Evolutionary conservation across 352 stramenopile species (phyloP).

Genomic region (Pythium brachiatum): DNA sequence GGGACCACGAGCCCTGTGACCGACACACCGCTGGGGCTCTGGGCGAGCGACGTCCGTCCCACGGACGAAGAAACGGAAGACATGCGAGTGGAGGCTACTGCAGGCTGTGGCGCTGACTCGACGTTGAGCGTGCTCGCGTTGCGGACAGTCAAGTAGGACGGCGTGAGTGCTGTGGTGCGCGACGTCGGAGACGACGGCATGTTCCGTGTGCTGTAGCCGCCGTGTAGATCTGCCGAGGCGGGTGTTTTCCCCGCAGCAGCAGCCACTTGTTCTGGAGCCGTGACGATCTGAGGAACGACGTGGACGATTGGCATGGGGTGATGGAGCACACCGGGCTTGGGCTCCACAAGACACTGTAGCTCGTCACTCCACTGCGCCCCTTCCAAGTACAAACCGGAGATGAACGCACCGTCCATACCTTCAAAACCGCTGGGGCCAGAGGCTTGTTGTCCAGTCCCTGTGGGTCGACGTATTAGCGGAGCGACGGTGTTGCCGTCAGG

Average conservation of each 20-base stretch:
- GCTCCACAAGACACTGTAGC: slow-evolving; percentile 43
- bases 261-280: neutral
- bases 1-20: slow-evolving; percentile 2
- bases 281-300: slow-evolving; percentile 59
- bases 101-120: neutral
- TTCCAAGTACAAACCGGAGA: slow-evolving; percentile 67
- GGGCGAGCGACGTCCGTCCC: neutral
- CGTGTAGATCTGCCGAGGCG: neutral
- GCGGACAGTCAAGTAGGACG: slow-evolving; percentile 27
- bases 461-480: neutral
- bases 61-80: neutral
- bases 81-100: neutral
- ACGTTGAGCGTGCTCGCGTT: slow-evolving; percentile 18
- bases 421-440: slow-evolving; percentile 6
- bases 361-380: slow-evolving; percentile 64
- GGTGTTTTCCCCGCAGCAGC: neutral
- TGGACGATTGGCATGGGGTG: slow-evolving; percentile 85
- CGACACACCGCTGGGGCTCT: neutral
- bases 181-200: slow-evolving; percentile 7
- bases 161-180: slow-evolving; percentile 25
- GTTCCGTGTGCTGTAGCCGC: neutral
- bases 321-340: slow-evolving; percentile 55
- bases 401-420: slow-evolving; percentile 46
- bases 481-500: neutral
- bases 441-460: neutral